Base-by-base conservation (phyloP, 2,329 filamentous ascomycete species). In the Grosmannia clavigera region DNA sequence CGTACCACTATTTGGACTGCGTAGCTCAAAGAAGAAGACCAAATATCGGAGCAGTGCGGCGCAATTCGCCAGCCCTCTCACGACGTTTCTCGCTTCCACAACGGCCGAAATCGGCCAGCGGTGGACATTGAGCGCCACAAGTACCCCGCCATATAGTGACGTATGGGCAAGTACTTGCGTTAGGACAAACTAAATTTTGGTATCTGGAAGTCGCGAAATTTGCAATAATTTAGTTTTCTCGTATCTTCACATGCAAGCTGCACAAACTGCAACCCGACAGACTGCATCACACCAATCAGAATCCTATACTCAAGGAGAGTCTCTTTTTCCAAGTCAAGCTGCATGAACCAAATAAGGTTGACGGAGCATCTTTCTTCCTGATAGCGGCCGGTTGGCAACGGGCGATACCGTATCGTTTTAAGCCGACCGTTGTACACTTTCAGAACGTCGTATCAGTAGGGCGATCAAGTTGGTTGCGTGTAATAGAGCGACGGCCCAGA, bases 21-120 rank as follows among this genome's bases (percentile, higher is more conserved):
- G 27, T 5, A 14, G 14, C 22, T 11, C 12, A 16, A 9, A 22
- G 29, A 33, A n/a, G 22, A 54, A 16, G 16, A 35, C 7, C 1
- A 14, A 19, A 53, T 53, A n/a, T 33, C 27, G 51, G 29, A 53
- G 16, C 27, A 53, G 3, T n/a, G 43, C 16, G 43, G 19, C 43
- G 19, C 43, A 19, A 46, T 46, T n/a, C 14, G 19, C 43, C 16
- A 46, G 43, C 43, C 43, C 43, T 46, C 14, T 38, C 55, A 38
- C 55, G 22, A 56, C 35, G 27, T 22, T 29, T 56, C 22, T n/a
- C 38, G 6, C 10, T 38, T 27, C 35, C 22, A 35, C 1, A 19
- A 16, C 33, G 25, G 61, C 63, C 61, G 63, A 63, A 16, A 64
- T 64, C 63, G 61, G 63, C 52, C 63, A 57, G 38, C 40, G 14